phyloP scores from a whole-genome alignment of 2,329 filamentous ascomycete species.

The Fusarium sp. region DNA sequence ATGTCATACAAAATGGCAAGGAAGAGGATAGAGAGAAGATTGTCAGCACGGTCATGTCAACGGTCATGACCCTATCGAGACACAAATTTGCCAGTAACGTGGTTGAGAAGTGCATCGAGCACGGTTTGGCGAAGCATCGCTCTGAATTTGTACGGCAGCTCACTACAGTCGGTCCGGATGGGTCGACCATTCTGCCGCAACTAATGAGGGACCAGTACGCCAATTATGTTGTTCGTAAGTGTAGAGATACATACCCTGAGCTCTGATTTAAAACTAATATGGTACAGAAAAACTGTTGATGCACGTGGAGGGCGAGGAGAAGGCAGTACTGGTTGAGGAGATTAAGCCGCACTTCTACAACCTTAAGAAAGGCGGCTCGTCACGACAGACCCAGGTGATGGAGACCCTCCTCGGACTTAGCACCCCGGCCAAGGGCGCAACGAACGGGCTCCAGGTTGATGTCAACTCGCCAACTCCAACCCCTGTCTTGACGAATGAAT shows the following conservation, averaged over 20 bases:
- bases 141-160: slow-evolving; percentile 77
- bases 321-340: slow-evolving; percentile 72
- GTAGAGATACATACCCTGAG: slow-evolving; percentile 53
- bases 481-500: slow-evolving; percentile 77
- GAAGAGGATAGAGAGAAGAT: slow-evolving; percentile 81
- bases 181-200: slow-evolving; percentile 78
- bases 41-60: slow-evolving; percentile 79
- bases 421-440: slow-evolving; percentile 27
- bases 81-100: slow-evolving; percentile 99
- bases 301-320: slow-evolving; percentile 73
- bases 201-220: slow-evolving; percentile 94
- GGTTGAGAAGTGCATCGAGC: slow-evolving; percentile 91
- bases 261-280: slow-evolving; percentile 29
- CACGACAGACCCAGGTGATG: slow-evolving; percentile 70
- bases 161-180: slow-evolving; percentile 72
- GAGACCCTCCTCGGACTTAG: slow-evolving; percentile 53
- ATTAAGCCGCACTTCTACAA: slow-evolving; percentile 74
- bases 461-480: slow-evolving; percentile 72
- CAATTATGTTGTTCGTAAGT: slow-evolving; percentile 96
- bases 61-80: slow-evolving; percentile 84
- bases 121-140: slow-evolving; percentile 79
- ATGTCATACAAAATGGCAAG: slow-evolving; percentile 86
- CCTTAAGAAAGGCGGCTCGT: slow-evolving; percentile 75
- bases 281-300: slow-evolving; percentile 83
- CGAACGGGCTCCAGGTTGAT: slow-evolving; percentile 59